Base-by-base conservation (phyloP, 2,329 filamentous ascomycete species). In the Trichoderma lentiforme region DNA sequence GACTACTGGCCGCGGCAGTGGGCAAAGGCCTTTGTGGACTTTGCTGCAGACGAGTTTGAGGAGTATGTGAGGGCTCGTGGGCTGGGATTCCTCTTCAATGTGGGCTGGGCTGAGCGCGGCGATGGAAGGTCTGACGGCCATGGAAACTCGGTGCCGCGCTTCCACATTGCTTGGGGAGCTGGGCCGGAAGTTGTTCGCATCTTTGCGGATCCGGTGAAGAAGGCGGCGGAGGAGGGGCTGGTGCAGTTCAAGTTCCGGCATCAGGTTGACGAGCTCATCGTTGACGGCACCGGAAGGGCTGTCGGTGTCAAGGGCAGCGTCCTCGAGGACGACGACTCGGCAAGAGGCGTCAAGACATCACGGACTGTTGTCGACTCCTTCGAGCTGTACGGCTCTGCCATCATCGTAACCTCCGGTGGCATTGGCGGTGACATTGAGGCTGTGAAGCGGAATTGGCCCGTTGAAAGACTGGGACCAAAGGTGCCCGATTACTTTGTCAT, bases 11-110 rank as follows among this genome's bases (percentile, higher is more conserved):
- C 88, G 53, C 83, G 85, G 9, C 81, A 83, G 64, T 91, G 89
- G 89, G 88, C 89, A n/a, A 84, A 88, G 77, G 88, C 88, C 0
- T 90, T 90, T 79, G 88, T 90, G 68, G 80, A 90, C 79, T 90
- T 91, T 77, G 88, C 89, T 1, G 79, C 86, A 2, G 86, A 88
- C 75, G 86, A 86, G 74, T 85, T 90, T 83, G 88, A 90, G 80
- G 73, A 74, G 28, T 91, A 90, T 72, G 83, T 90, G 73, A 87
- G 86, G 75, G 83, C 79, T 0, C 80, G 82, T 6, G 89, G 89
- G 1, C 75, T 89, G 21, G 82, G 84, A 0, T 89, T 90, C 73
- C 70, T 88, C 36, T 76, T 82, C 63, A 88, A 84, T 71, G 87
- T 90, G 2, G 87, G 86, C 30, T 90, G 89, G 88, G 89, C 88